Conservation (phyloP, 495 filamentous ascomycete genomes). For the Penicillium cinerascens region DNA sequence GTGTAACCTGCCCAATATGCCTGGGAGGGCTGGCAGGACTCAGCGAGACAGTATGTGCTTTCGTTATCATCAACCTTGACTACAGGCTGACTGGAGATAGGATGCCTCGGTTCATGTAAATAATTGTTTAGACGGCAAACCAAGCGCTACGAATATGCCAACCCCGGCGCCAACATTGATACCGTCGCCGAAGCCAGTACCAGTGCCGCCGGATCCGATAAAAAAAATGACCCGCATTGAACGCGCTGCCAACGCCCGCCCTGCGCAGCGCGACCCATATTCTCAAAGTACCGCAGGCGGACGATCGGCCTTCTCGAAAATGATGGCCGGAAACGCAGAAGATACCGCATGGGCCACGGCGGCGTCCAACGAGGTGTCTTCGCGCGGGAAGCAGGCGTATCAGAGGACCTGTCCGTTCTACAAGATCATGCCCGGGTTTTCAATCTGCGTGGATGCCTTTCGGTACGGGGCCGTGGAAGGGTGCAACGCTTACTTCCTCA, state of each 20-base stretch:
- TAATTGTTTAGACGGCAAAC: conserved; percentile 81
- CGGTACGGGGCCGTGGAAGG: conserved; percentile 90
- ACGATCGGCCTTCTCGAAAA: conserved; percentile 76
- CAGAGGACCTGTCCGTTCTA: conserved; percentile 95
- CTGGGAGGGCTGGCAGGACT: conserved; percentile 56
- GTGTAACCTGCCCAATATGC: conserved; percentile 72
- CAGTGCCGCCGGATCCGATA: conserved; percentile 1
- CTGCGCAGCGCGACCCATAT: conserved; percentile 74
- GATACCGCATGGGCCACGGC: conserved; percentile 86
- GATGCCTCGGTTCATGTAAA: conserved; percentile 76
- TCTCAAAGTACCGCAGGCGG: conserved; percentile 38
- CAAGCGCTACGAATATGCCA: conserved; percentile 25
- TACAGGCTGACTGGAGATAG: conserved; percentile 29
- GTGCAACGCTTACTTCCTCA: conserved; percentile 93
- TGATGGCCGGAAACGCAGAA: conserved; percentile 90
- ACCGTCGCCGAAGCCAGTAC: conserved; percentile 30
- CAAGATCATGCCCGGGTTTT: conserved; percentile 91
- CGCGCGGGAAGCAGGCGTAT: conserved; percentile 85
- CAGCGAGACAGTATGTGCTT: conserved; percentile 46
- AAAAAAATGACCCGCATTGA: conserved; percentile 54
- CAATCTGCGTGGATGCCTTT: conserved; percentile 94
- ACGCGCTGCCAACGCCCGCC: conserved; percentile 65
- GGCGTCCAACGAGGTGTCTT: conserved; percentile 70
- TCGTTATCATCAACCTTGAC: neutral
- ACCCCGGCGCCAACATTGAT: conserved; percentile 17